Evolutionary conservation across 2,329 filamentous ascomycete genomes (phyloP), one percentile per base, ranked within the genome.

Genomic region (Lizonia empirigonia): DNA sequence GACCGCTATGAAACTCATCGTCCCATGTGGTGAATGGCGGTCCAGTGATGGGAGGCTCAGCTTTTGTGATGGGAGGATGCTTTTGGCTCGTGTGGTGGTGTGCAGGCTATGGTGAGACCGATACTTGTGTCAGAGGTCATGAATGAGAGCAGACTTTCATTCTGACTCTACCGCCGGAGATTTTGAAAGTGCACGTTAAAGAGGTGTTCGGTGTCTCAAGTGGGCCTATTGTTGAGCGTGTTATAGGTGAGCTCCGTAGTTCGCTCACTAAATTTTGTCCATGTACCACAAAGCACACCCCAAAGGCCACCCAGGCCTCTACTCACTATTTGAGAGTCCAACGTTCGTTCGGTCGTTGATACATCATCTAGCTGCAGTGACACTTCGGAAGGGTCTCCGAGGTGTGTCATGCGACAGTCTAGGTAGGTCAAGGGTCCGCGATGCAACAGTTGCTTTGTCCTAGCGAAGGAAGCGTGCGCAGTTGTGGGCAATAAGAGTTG

Each of bases 401-500:
- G n/a, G 20, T 36, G 20, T 37, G 12, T 4, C 19, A 37, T 52
- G 42, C 42, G 38, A 38, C 32, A 19, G 20, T 38, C 30, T 20
- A 12, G 26, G 27, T 27, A 26, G 16, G 33, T 38, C 26, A 23
- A 36, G 32, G 24, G 22, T 41, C 24, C 27, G 41, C 9, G 16
- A 47, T 34, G 42, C 32, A 52, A 47, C 37, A 15, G 13, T 32
- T 30, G 32, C 7, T 19, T 41, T 32, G 30, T 41, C 30, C 30
- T 39, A 40, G 29, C 36, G 18, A 12, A 13, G 19, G 27, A n/a
- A 7, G 8, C 15, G 2, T 15, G 27, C 27, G 15, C 12, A 29
- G 15, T 29, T 12, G 15, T n/a, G 27, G 13, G 7, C 27, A n/a
- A 29, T 29, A n/a, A 29, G 27, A 29, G 27, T 1, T n/a, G 7